Evolutionary conservation across 2,329 filamentous ascomycete species (phyloP).

Genomic region (Aspergillus niger): DNA sequence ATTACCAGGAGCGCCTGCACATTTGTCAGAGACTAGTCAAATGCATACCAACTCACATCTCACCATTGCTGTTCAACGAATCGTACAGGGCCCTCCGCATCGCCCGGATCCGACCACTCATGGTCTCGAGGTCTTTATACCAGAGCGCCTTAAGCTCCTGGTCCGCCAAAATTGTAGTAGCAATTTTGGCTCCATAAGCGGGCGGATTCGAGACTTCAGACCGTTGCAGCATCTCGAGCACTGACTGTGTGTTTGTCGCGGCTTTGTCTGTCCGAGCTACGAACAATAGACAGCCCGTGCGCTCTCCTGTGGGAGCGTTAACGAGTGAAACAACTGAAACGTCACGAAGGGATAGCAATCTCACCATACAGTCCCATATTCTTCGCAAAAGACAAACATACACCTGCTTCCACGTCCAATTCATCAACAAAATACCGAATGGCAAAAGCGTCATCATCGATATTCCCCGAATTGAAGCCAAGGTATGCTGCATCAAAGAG

Average conservation of each 20-base stretch:
- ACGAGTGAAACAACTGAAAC: too few species aligned
- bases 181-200: conserved; percentile 86
- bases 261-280: neutral
- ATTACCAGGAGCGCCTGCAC: conserved; percentile 75
- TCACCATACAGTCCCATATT: conserved; percentile 43
- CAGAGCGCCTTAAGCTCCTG: conserved; percentile 75
- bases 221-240: conserved; percentile 40
- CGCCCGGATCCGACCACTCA: conserved; percentile 87
- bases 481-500: conserved; percentile 54
- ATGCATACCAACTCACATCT: neutral
- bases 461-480: conserved; percentile 30
- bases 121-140: conserved; percentile 83
- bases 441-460: conserved; percentile 31
- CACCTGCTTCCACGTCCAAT: conserved; percentile 69
- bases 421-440: conserved; percentile 47
- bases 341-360: too few species aligned
- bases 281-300: conserved; percentile 16
- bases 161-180: conserved; percentile 77
- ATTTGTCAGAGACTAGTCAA: conserved; percentile 50
- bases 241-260: conserved; percentile 16
- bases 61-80: conserved; percentile 45
- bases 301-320: conserved; percentile 12
- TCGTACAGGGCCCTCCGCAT: conserved; percentile 78
- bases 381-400: conserved; percentile 62
- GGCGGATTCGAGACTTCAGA: conserved; percentile 92